Conservation (phyloP, 2,329 filamentous ascomycete species). For the Alternaria sp. region DNA sequence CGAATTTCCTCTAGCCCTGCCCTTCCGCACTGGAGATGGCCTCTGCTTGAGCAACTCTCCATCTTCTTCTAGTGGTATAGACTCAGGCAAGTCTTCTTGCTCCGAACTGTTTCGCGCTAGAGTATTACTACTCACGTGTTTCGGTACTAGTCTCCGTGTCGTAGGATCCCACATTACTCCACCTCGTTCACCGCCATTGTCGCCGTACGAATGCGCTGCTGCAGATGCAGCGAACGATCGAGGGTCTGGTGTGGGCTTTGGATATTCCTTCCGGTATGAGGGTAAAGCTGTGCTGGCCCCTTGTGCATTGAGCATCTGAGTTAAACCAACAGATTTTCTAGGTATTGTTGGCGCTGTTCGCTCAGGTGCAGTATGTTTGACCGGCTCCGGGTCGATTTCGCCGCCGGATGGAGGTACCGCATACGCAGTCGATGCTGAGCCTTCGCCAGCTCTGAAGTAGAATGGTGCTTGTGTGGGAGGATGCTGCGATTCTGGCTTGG, state of each 20-base stretch:
- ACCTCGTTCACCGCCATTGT: conserved; percentile 31
- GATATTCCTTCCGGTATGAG: conserved; percentile 62
- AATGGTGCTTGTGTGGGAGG: conserved; percentile 31
- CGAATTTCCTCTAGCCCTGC: conserved; percentile 40
- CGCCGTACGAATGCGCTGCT: conserved; percentile 43
- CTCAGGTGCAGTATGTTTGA: conserved; percentile 18
- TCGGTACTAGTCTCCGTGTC: conserved; percentile 22
- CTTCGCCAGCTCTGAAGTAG: conserved; percentile 37
- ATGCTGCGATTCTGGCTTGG: conserved; percentile 23
- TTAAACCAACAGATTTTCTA: conserved; percentile 34
- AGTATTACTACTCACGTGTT: conserved; percentile 25
- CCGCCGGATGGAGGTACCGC: conserved; percentile 24
- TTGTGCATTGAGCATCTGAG: conserved; percentile 19
- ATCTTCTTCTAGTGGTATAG: conserved; percentile 33
- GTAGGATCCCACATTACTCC: conserved; percentile 24
- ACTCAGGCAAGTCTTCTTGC: conserved; percentile 31
- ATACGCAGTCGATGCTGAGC: conserved; percentile 26
- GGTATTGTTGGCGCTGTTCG: conserved; percentile 28
- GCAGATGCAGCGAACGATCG: conserved; percentile 43
- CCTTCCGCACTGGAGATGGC: conserved; percentile 39
- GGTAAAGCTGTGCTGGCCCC: conserved; percentile 35
- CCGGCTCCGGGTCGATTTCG: conserved; percentile 25
- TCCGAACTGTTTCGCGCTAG: conserved; percentile 30
- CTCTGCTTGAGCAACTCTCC: conserved; percentile 30
- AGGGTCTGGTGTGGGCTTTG: conserved; percentile 36